A percentile compares a stretch with the other conserved stretches of the same genome.
Evolutionary conservation across 371 early-diverging fungal species (phyloP).

Genomic region (Saksenaea oblongispora): DNA sequence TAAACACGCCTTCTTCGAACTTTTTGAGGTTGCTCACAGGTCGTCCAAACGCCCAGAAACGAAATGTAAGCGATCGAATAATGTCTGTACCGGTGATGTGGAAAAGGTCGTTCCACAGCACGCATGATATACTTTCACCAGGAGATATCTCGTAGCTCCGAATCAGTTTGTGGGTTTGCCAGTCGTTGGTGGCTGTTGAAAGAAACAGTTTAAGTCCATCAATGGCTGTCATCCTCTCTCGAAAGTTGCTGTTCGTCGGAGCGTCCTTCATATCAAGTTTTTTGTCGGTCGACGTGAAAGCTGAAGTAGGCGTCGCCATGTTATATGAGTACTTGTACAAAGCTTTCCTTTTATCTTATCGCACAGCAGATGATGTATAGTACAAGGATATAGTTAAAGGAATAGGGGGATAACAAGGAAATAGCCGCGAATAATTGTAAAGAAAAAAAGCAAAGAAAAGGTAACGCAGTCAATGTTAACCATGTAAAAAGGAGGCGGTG

Average conservation of each 20-base stretch:
- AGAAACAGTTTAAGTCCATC: conserved; percentile 63
- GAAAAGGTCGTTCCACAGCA: conserved; percentile 56
- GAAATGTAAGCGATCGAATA: conserved; percentile 73
- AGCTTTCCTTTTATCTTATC: not conserved
- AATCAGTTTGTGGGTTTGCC: conserved; percentile 38
- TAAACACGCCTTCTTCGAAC: conserved; percentile 90
- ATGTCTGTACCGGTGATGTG: conserved; percentile 88
- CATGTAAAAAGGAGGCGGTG: not conserved
- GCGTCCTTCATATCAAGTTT: not conserved
- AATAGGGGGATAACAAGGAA: not conserved
- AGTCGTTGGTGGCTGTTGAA: conserved; percentile 60
- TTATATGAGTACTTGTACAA: not conserved
- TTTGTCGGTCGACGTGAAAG: not conserved
- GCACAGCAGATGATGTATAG: conserved; percentile 1
- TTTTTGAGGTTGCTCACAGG: conserved; percentile 71
- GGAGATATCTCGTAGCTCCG: conserved; percentile 56
- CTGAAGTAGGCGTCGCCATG: not conserved
- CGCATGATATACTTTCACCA: conserved; percentile 86
- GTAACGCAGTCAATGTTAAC: not conserved
- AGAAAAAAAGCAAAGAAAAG: not conserved
- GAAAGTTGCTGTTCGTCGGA: conserved; percentile 29
- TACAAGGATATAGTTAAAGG: not conserved
- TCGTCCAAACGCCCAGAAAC: conserved; percentile 71
- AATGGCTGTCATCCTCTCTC: conserved; percentile 41
- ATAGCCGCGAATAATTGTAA: not conserved